These are phyloP conservation scores for Salvia hispanica DNA, from an alignment of 257 asterid genomes.

Conservation along the genomic window DNA sequence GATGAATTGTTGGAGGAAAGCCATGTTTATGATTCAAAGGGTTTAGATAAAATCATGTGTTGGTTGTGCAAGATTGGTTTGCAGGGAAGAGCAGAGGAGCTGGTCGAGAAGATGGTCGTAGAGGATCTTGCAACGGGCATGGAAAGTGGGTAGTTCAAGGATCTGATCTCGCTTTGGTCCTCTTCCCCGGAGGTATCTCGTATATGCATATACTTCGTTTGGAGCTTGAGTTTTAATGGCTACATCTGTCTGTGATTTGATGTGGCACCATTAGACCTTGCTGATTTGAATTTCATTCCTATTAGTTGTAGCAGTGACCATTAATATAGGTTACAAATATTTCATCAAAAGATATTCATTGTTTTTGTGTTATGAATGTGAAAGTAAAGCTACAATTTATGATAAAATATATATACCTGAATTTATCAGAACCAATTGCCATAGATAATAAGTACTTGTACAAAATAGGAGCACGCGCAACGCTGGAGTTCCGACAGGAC, in stretches of 20 bases:
- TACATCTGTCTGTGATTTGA: neutral
- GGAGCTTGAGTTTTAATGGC: neutral
- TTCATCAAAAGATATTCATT: neutral
- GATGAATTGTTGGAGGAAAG: conserved; percentile 41
- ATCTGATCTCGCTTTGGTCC: neutral
- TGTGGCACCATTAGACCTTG: neutral
- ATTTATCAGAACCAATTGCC: too few species aligned
- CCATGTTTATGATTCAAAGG: conserved; percentile 28
- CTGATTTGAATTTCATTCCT: neutral
- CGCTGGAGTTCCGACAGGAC: too few species aligned
- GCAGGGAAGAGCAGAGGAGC: conserved; percentile 35
- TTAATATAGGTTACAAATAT: neutral
- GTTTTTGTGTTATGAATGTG: too few species aligned
- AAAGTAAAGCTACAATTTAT: too few species aligned
- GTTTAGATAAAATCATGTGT: conserved; percentile 39
- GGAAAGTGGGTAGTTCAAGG: too few species aligned
- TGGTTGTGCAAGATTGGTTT: conserved; percentile 40
- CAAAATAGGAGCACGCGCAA: too few species aligned
- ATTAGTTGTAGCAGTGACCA: neutral
- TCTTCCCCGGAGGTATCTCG: neutral
- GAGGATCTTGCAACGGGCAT: too few species aligned
- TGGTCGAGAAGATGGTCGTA: conserved; percentile 23
- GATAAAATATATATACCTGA: too few species aligned
- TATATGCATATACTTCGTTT: neutral
- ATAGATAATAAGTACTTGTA: too few species aligned